Evolutionary conservation across 306 rosid species (phyloP), one percentile per base, ranked within the genome.

Genomic region (Quercus parvula): DNA sequence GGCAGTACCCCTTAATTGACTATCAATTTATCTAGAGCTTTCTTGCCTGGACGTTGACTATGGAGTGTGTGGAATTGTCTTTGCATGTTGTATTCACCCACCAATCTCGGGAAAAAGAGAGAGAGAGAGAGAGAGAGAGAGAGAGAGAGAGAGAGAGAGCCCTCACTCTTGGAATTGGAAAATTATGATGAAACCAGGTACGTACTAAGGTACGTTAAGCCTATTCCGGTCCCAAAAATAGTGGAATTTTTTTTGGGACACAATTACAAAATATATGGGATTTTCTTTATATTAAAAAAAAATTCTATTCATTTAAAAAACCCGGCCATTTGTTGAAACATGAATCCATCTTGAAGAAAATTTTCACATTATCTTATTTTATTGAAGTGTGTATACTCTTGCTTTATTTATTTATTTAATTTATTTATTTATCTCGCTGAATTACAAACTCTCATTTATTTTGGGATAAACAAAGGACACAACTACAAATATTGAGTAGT

Each of bases 91-190:
- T 24, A 30, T 17, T 46, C 57, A 46, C 57, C 33, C 56, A 20
- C 75, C 3, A 24, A 41, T 17, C 19, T 18, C 24, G 52, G 46
- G 80, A 66, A 31, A 49, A 61, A 81, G 58, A 56, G 77, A 46
- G 22, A 71, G 76, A n/a, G n/a, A n/a, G n/a, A 72, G 70, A 76
- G 44, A 38, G 19, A 63, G 20, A 81, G 58, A 56, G 77, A 46
- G 22, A 71, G 76, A 81, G 58, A 56, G 77, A 46, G 22, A 71
- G 76, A 72, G 70, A 76, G 44, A 38, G 19, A 63, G 20, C 3
- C 0, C 41, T 18, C 17, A 2, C 3, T 6, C 5, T 25, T 63
- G 70, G 38, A 30, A 31, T 15, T 27, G 41, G 41, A 17, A 64
- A 31, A 17, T 30, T 17, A 31, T 15, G 49, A 35, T 28, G 78